Percentiles rank a stretch among this genome's conserved stretches.
phyloP scores from a whole-genome alignment of 441 rosid species.

The Eruca vesicaria region DNA sequence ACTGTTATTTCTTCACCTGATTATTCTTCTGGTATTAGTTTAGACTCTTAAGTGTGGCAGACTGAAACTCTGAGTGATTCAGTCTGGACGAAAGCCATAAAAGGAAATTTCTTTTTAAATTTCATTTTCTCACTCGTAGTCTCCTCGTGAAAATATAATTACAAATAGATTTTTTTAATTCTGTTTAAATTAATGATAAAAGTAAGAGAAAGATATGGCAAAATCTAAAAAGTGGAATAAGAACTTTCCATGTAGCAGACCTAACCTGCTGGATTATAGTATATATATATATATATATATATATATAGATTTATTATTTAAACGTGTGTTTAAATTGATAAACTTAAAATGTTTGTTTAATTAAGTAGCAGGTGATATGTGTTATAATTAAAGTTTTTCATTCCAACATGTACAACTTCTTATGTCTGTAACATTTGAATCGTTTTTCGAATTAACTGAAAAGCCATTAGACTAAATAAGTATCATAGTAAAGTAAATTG shows the following conservation, averaged over 20 bases:
- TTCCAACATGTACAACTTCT: neutral
- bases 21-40: slow-evolving; percentile 18
- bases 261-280: slow-evolving; percentile 24
- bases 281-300: slow-evolving; percentile 19
- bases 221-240: slow-evolving; percentile 34
- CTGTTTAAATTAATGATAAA: slow-evolving; percentile 12
- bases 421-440: neutral
- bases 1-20: slow-evolving; percentile 5
- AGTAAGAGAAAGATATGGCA: slow-evolving; percentile 24
- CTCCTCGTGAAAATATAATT: neutral
- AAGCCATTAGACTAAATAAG: neutral
- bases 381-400: neutral
- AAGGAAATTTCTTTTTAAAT: slow-evolving; percentile 21
- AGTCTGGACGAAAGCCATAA: slow-evolving; percentile 28
- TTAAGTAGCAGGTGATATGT: slow-evolving; percentile 13
- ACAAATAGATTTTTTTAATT: neutral
- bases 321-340: slow-evolving; percentile 18
- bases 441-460: neutral
- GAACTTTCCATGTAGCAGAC: slow-evolving; percentile 36
- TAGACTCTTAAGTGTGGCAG: slow-evolving; percentile 21
- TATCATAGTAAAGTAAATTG: neutral
- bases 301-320: slow-evolving; percentile 10
- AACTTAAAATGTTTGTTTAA: neutral
- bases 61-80: slow-evolving; percentile 34
- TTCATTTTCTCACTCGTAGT: slow-evolving; percentile 5